Percentiles rank a stretch among this genome's conserved stretches.
These are phyloP conservation scores for Takakia lepidozioides DNA, from an alignment of 225 moss, liverwort and hornwort genomes.

Conservation along the genomic window DNA sequence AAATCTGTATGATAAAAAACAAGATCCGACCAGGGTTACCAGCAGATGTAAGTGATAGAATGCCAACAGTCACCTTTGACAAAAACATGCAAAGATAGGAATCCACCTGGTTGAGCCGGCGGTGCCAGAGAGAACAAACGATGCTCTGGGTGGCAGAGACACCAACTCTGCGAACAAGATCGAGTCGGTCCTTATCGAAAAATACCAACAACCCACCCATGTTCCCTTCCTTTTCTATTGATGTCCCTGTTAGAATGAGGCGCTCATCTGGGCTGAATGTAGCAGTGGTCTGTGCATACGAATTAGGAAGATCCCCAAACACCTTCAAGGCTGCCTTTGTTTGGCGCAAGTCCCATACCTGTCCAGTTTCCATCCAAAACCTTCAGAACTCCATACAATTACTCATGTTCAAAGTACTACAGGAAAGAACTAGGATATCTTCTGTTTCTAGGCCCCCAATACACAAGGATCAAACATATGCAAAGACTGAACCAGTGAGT, in stretches of 20 bases:
- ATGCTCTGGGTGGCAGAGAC: conserved; percentile 79
- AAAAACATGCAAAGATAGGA: too few relatives aligned
- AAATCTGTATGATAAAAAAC: conserved; percentile 47
- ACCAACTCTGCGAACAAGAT: conserved; percentile 86
- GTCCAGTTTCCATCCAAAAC: conserved; percentile 6
- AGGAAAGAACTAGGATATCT: too few relatives aligned
- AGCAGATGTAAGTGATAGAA: background rate
- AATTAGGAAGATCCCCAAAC: conserved; percentile 68
- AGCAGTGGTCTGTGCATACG: conserved; percentile 86
- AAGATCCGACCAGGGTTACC: background rate
- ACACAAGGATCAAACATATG: too few relatives aligned
- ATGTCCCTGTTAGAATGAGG: conserved; percentile 94
- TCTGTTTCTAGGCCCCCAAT: too few relatives aligned
- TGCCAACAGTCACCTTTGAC: too few relatives aligned
- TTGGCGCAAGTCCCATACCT: conserved; percentile 98
- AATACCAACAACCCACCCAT: conserved; percentile 76
- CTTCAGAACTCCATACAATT: too few relatives aligned
- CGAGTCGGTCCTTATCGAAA: conserved; percentile 62
- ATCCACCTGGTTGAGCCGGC: conserved; percentile 83
- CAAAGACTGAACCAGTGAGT: too few relatives aligned
- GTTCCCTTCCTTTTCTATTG: conserved; percentile 72
- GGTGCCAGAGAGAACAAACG: conserved; percentile 84
- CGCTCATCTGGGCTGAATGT: conserved; percentile 98
- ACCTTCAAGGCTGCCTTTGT: conserved; percentile 55
- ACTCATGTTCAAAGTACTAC: background rate